phyloP scores from a whole-genome alignment of 2,329 filamentous ascomycete genomes.

The Metarhizium anisopliae region DNA sequence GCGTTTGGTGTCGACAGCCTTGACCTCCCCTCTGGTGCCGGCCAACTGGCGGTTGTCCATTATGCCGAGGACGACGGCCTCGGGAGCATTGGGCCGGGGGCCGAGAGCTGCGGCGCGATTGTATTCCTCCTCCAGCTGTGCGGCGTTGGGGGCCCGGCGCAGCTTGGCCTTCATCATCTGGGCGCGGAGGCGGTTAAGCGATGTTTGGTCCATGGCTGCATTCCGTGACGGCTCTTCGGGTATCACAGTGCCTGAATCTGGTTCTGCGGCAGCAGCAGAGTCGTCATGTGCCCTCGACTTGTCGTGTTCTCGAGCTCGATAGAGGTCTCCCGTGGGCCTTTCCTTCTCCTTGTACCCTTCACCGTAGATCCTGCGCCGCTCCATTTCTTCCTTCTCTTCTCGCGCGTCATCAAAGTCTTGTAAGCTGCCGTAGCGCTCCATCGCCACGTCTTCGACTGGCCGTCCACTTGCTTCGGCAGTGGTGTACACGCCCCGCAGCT shows the following conservation, averaged over 20 bases:
- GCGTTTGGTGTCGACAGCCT: constrained; percentile 66
- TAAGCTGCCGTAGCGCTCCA: constrained; percentile 73
- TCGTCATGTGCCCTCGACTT: constrained; percentile 23
- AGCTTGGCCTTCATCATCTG: constrained; percentile 95
- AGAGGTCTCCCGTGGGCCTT: constrained; percentile 81
- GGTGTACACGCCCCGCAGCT: constrained; percentile 76
- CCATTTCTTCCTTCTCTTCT: constrained; percentile 87
- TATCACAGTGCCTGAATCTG: constrained; percentile 48
- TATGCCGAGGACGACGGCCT: constrained; percentile 64
- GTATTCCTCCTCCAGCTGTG: constrained; percentile 75
- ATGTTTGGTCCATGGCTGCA: constrained; percentile 59
- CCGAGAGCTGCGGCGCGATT: constrained; percentile 62
- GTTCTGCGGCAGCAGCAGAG: constrained; percentile 12
- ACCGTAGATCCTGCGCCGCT: constrained; percentile 74
- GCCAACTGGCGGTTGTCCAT: constrained; percentile 89
- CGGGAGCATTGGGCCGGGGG: constrained; percentile 47
- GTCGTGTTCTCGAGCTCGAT: constrained; percentile 62
- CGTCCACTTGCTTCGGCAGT: constrained; percentile 65
- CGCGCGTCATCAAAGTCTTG: constrained; percentile 84
- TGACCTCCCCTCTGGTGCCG: constrained; percentile 64
- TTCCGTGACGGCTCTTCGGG: constrained; percentile 32
- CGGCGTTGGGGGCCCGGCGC: constrained; percentile 64
- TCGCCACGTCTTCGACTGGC: constrained; percentile 71
- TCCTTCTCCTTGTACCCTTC: constrained; percentile 76
- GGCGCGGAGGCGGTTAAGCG: constrained; percentile 81